Percentiles rank a stretch among this genome's conserved stretches.
Evolutionary conservation across 176 grass and related monocot species (phyloP).

Genomic region (Saccharum spontaneum): DNA sequence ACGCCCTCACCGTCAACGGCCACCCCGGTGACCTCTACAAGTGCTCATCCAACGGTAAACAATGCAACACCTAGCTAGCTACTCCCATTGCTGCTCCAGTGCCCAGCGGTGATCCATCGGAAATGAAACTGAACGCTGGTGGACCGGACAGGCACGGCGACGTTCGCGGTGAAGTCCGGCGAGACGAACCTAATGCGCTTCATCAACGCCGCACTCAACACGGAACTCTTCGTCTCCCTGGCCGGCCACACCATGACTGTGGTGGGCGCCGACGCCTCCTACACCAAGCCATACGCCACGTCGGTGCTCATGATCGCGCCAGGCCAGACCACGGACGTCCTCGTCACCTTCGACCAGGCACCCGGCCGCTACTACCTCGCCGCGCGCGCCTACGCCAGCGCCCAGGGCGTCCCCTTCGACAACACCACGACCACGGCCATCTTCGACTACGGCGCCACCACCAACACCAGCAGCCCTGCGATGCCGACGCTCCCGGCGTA

Average conservation of each 20-base stretch:
- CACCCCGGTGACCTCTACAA: constrained; percentile 93
- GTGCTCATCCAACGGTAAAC: constrained; percentile 65
- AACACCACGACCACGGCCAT: constrained; percentile 92
- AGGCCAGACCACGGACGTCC: constrained; percentile 92
- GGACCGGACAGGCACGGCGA: constrained; percentile 40
- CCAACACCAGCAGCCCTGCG: not conserved
- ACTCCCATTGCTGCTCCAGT: too few relatives aligned
- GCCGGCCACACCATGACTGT: constrained; percentile 89
- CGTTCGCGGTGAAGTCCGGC: constrained; percentile 65
- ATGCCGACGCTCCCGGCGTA: constrained; percentile 76
- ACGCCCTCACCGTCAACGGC: constrained; percentile 88
- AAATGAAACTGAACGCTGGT: not conserved
- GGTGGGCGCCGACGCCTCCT: constrained; percentile 78
- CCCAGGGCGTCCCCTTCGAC: constrained; percentile 88
- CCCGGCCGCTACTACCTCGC: constrained; percentile 70
- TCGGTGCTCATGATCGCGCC: constrained; percentile 67
- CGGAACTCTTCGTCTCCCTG: constrained; percentile 78
- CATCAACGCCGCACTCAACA: constrained; percentile 90
- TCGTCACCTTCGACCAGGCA: constrained; percentile 69
- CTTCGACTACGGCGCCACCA: constrained; percentile 54
- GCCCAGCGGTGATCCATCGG: not conserved
- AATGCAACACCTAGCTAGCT: not conserved
- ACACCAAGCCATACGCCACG: constrained; percentile 72
- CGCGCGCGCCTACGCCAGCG: constrained; percentile 70
- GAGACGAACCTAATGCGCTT: constrained; percentile 87